phyloP scores from a whole-genome alignment of 1,139 yeast genomes.

The Candida sanyaensis region DNA sequence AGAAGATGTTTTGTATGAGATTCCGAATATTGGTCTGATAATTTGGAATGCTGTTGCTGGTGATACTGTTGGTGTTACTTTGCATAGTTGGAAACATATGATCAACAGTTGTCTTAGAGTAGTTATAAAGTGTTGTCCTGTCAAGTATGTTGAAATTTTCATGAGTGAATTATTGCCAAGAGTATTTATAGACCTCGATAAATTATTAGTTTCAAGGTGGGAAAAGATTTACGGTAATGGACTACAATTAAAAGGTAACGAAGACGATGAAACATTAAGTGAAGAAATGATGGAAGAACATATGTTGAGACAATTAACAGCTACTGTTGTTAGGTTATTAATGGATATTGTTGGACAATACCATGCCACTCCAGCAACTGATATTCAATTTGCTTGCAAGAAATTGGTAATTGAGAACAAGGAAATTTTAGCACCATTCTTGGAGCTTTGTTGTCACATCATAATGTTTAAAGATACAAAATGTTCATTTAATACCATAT shows the following conservation, averaged over 20 bases:
- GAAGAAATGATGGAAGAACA: slow-evolving; percentile 99
- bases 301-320: slow-evolving; percentile 86
- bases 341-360: slow-evolving; percentile 87
- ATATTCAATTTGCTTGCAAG: slow-evolving; percentile 66
- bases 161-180: slow-evolving; percentile 78
- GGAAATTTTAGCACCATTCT: slow-evolving; percentile 74
- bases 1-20: slow-evolving; percentile 85
- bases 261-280: slow-evolving; percentile 81
- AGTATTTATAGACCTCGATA: slow-evolving; percentile 71
- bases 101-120: slow-evolving; percentile 85
- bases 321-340: slow-evolving; percentile 85
- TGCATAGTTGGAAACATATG: slow-evolving; percentile 98
- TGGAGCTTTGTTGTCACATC: slow-evolving; percentile 74
- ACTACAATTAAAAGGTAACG: slow-evolving; percentile 66
- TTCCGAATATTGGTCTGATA: slow-evolving; percentile 75
- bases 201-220: slow-evolving; percentile 74
- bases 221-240: slow-evolving; percentile 68
- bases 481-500: slow-evolving; percentile 87
- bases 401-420: slow-evolving; percentile 65
- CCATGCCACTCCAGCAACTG: slow-evolving; percentile 46
- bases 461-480: slow-evolving; percentile 85
- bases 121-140: slow-evolving; percentile 87
- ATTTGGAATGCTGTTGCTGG: slow-evolving; percentile 88
- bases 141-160: slow-evolving; percentile 63
- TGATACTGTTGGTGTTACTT: slow-evolving; percentile 81